Conservation (phyloP, 176 grass and related monocot genomes). For the Eremochloa ophiuroides region DNA sequence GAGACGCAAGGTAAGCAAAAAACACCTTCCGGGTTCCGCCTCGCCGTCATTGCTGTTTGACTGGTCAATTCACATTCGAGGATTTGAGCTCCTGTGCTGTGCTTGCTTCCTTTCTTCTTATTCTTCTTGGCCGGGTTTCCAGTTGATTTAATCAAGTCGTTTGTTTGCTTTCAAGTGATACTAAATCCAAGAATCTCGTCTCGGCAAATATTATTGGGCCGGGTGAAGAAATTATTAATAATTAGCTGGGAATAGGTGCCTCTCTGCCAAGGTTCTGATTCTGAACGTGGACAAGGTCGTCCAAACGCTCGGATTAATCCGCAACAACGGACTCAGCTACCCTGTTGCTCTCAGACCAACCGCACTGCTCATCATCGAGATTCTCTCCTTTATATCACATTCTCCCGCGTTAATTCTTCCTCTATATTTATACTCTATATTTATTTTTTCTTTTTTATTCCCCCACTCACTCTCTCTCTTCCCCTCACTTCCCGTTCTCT, state of each 20-base stretch:
- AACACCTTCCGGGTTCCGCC: too few relatives aligned
- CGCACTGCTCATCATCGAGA: too few relatives aligned
- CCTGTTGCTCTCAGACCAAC: too few relatives aligned
- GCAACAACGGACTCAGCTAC: neutral
- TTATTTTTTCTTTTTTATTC: too few relatives aligned
- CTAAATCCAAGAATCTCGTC: neutral
- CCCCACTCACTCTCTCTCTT: too few relatives aligned
- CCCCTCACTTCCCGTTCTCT: too few relatives aligned
- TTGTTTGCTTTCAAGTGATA: neutral
- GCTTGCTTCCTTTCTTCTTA: neutral
- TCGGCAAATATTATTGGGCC: neutral
- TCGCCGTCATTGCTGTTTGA: neutral
- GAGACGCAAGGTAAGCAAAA: constrained; percentile 35
- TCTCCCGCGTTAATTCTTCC: too few relatives aligned
- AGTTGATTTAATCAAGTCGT: neutral
- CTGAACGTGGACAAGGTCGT: neutral
- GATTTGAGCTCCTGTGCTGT: neutral
- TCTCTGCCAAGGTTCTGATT: neutral
- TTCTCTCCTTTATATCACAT: too few relatives aligned
- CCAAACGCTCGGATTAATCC: neutral
- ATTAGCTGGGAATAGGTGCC: neutral
- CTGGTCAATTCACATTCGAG: neutral
- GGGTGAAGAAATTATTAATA: neutral
- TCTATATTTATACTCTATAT: too few relatives aligned
- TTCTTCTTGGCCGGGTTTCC: neutral